These are phyloP conservation scores for Blastomyces parvus DNA, from an alignment of 2,329 filamentous ascomycete species.

Conservation along the genomic window DNA sequence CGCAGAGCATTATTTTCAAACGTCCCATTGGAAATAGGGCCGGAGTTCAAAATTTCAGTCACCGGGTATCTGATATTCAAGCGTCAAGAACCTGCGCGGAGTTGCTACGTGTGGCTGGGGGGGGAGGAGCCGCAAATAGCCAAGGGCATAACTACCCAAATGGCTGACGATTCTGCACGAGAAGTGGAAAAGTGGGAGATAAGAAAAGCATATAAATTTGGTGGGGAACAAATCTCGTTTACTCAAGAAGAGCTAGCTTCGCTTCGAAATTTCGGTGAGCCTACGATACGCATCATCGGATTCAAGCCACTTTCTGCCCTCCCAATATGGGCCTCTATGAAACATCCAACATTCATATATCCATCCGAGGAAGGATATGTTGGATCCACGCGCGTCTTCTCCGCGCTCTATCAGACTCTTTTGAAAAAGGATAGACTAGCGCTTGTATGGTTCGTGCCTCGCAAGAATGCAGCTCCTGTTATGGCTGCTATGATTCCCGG, in stretches of 20 bases:
- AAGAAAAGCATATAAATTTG: conserved; percentile 91
- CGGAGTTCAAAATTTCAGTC: conserved; percentile 74
- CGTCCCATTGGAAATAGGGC: conserved; percentile 78
- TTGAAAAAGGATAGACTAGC: conserved; percentile 69
- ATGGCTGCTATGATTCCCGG: conserved; percentile 77
- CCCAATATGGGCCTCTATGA: conserved; percentile 73
- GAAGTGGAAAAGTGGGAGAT: conserved; percentile 72
- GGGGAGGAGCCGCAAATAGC: conserved; percentile 80
- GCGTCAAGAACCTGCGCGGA: conserved; percentile 68
- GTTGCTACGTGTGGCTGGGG: conserved; percentile 77
- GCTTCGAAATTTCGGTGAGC: conserved; percentile 70
- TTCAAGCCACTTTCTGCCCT: conserved; percentile 75
- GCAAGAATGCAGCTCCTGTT: conserved; percentile 67
- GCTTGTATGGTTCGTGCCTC: conserved; percentile 80
- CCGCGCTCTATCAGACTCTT: conserved; percentile 81
- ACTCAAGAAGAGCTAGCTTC: conserved; percentile 70
- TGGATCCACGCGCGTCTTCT: conserved; percentile 86
- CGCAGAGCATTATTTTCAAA: conserved; percentile 80
- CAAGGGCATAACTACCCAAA: conserved; percentile 59
- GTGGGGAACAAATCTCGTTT: conserved; percentile 81
- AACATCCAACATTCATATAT: conserved; percentile 85
- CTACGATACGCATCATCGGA: conserved; percentile 78
- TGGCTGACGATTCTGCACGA: conserved; percentile 67
- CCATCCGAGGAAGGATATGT: conserved; percentile 84
- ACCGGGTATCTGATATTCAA: conserved; percentile 90